Base-by-base conservation (phyloP, 371 early-diverging fungal species). In the Rhizopus arrhizus region DNA sequence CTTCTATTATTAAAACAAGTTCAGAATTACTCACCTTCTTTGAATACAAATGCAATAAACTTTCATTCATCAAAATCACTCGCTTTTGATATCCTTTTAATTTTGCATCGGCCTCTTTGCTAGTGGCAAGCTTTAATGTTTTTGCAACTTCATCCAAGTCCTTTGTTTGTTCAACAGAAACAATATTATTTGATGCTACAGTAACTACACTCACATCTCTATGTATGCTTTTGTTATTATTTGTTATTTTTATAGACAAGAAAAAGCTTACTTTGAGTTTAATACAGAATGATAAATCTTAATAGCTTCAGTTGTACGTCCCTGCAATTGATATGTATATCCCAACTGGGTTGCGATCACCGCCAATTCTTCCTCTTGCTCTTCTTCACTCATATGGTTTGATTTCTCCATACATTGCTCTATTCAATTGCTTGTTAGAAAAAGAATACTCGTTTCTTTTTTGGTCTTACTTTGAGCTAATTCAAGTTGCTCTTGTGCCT, bases 271-370 rank as follows among this genome's bases (percentile, higher is more conserved):
- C 90, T 77, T 85, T 49, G 76, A 75, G 53, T 77, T 80, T 33
- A 90, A 67, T 6, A 89, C 73, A 12, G 75, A 75, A 46, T 83
- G 78, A 63, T 89, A 91, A 15, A 89, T 70, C 10, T 88, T 84
- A 55, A 70, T 72, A 8, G 91, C 91, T 53, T 89, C 80, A 0
- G 75, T 69, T 3, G 64, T 58, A 13, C 73, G 73, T 5, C 89
- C 89, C 60, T 84, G 79, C 22, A 85, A 52, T 65, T 92, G 92
- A 62, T 83, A 82, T 41, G 89, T 85, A 61, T 86, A 91, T 10
- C 86, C 90, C n/a, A 88, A 71, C 74, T 92, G 91, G 11, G 85
- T 80, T 5, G 78, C 68, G 54, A 92, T 85, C 7, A 86, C 80
- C 12, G 85, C 84, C 65, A 90, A 59, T 64, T 92, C 92, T 42